phyloP scores from a whole-genome alignment of 2,329 filamentous ascomycete genomes.

The Cladosporium sp. region DNA sequence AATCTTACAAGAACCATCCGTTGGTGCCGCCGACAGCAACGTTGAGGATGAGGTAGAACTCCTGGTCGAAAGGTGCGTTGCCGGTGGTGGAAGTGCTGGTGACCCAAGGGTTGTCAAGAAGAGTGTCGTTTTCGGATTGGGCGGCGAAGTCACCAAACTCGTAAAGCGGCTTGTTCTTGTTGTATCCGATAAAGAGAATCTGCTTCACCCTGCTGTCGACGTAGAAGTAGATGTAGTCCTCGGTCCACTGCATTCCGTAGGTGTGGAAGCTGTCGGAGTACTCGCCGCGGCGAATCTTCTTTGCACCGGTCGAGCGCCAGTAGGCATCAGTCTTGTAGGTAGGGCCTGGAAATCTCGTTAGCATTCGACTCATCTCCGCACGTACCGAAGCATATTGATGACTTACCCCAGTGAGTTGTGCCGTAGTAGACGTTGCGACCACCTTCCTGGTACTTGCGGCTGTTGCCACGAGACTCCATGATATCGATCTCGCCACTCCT shows the following conservation, averaged over 20 bases:
- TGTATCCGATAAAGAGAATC: not conserved
- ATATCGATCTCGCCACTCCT: conserved; percentile 53
- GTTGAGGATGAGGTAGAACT: conserved; percentile 73
- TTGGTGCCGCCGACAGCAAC: conserved; percentile 74
- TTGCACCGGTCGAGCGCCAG: conserved; percentile 27
- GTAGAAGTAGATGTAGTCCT: conserved; percentile 52
- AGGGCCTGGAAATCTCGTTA: not conserved
- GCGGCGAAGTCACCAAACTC: conserved; percentile 13
- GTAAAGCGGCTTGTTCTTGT: not conserved
- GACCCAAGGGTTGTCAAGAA: conserved; percentile 61
- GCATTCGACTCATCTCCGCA: not conserved
- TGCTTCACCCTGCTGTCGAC: conserved; percentile 41
- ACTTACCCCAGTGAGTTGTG: conserved; percentile 47
- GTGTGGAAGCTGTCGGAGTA: conserved; percentile 46
- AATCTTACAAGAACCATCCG: conserved; percentile 71
- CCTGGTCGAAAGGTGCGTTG: conserved; percentile 69
- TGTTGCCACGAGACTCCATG: conserved; percentile 48
- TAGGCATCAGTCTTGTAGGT: conserved; percentile 23
- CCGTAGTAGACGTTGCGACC: conserved; percentile 43
- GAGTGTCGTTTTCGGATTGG: conserved; percentile 55
- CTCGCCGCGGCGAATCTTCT: conserved; percentile 30
- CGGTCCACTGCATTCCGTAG: conserved; percentile 51
- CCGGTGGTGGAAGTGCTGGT: conserved; percentile 48
- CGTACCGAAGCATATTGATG: too few relatives aligned
- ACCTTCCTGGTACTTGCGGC: conserved; percentile 33